Conservation (phyloP, 1,139 yeast species). For the Arxiozyma slooffiae region DNA sequence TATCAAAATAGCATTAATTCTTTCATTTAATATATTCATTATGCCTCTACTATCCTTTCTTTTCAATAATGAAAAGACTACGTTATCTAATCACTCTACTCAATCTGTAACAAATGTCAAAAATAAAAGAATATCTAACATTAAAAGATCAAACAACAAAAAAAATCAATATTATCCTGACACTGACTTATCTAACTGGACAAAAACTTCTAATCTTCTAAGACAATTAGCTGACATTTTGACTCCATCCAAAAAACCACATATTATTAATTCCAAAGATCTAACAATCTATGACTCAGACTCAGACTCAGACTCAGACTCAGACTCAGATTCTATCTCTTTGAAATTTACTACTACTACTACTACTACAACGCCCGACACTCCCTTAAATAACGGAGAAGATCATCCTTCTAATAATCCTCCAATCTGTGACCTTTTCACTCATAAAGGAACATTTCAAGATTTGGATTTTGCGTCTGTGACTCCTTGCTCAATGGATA, state of each 20-base stretch:
- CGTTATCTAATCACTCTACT: neutral
- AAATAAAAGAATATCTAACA: neutral
- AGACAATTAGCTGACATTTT: constrained; percentile 4
- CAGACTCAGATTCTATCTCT: too few relatives aligned
- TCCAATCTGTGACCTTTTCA: constrained; percentile 14
- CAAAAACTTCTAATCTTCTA: constrained; percentile 2
- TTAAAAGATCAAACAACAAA: neutral
- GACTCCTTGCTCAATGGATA: constrained; percentile 24
- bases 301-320: neutral
- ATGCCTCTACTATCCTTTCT: neutral
- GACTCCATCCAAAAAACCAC: neutral
- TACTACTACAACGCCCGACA: too few relatives aligned
- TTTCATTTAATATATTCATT: too few relatives aligned
- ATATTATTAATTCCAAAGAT: neutral
- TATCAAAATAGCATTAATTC: too few relatives aligned
- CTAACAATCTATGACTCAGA: neutral
- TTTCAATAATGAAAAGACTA: neutral
- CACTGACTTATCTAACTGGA: constrained; percentile 1
- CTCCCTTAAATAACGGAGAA: too few relatives aligned
- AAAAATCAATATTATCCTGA: neutral
- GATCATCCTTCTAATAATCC: neutral
- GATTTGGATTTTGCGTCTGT: constrained; percentile 7
- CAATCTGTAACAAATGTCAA: neutral
- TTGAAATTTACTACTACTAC: too few relatives aligned
- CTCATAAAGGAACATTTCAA: constrained; percentile 18